Evolutionary conservation across 495 filamentous ascomycete species (phyloP), one percentile per base, ranked within the genome.

Genomic region (Astrothelium macrocarpum): DNA sequence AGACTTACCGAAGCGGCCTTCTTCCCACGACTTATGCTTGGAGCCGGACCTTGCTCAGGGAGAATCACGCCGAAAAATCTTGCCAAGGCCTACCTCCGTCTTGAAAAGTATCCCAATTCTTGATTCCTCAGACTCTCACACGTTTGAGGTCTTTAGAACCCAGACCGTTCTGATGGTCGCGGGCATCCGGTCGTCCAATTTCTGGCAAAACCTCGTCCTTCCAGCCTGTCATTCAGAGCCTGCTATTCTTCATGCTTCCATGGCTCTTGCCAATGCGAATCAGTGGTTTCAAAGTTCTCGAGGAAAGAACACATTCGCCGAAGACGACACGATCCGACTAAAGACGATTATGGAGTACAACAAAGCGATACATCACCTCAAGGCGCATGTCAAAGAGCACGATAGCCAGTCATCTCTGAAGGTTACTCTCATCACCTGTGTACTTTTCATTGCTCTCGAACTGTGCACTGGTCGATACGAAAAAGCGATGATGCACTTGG

Each of bases 351-450:
- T 12, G 18, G 45, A 20, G 45, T 49, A 49, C 45, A 49, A 49
- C n/a, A 49, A 20, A 49, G 45, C 45, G n/a, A 49, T 49, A 49
- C 45, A 49, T 49, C n/a, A 49, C 45, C 45, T 49, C 45, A 49
- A 49, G 45, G 45, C n/a, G 23, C 45, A 49, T 20, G n/a, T 20
- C 23, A 49, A 12, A 5, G 45, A 5, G 45, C n/a, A 49, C n/a
- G 45, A 20, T 12, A 20, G 23, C 45, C 45, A 20, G 5, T 49
- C 45, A 20, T 49, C 1, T 20, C 45, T 49, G n/a, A 49, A 49
- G 45, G 45, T 49, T 49, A 49, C 45, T 49, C 45, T 49, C 45
- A 49, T 49, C 23, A 49, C 45, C 23, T 49, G 45, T 49, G 23
- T 49, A 16, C 45, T 49, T 20, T 49, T 49, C 45, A 20, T 49